A percentile compares a stretch with the other conserved stretches of the same genome.
Conservation (phyloP, 345 rosid species). For the Syzygium aromaticum region DNA sequence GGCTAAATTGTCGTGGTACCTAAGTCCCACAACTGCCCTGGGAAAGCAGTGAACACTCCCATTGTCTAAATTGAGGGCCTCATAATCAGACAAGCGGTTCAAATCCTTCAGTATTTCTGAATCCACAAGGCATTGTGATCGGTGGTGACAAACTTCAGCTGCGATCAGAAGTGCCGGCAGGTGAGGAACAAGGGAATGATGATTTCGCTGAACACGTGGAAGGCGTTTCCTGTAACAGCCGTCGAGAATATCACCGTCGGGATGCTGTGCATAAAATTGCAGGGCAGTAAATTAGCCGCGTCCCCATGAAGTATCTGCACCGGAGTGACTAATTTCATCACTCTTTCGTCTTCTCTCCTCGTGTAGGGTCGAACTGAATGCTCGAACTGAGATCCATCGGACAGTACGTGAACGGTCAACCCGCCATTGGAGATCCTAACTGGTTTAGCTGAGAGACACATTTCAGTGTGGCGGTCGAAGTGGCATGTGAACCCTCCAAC, state of each 20-base stretch:
- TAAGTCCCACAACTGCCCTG: slow-evolving; percentile 26
- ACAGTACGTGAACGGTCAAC: slow-evolving; percentile 8
- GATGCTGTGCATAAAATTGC: slow-evolving; percentile 11
- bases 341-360: slow-evolving; percentile 6
- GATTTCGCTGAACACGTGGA: slow-evolving; percentile 34
- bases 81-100: slow-evolving; percentile 10
- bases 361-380: slow-evolving; percentile 16
- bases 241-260: slow-evolving; percentile 31
- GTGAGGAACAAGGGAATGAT: slow-evolving; percentile 42
- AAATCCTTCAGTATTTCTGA: slow-evolving; percentile 16
- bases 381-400: slow-evolving; percentile 1
- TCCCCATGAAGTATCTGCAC: slow-evolving; percentile 14
- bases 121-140: slow-evolving; percentile 28
- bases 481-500: slow-evolving; percentile 18
- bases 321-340: slow-evolving; percentile 6
- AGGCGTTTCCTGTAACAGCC: slow-evolving; percentile 21
- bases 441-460: slow-evolving; percentile 15
- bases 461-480: slow-evolving; percentile 9
- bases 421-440: slow-evolving; percentile 14
- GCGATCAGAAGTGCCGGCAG: slow-evolving; percentile 13
- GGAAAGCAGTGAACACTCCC: slow-evolving; percentile 34
- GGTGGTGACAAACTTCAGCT: slow-evolving; percentile 21
- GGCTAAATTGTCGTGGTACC: slow-evolving; percentile 16
- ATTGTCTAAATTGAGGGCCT: slow-evolving; percentile 16
- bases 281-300: slow-evolving; percentile 1